Evolutionary conservation across 305 asterid species (phyloP), one percentile per base, ranked within the genome.

Genomic region (Fraxinus velutina): DNA sequence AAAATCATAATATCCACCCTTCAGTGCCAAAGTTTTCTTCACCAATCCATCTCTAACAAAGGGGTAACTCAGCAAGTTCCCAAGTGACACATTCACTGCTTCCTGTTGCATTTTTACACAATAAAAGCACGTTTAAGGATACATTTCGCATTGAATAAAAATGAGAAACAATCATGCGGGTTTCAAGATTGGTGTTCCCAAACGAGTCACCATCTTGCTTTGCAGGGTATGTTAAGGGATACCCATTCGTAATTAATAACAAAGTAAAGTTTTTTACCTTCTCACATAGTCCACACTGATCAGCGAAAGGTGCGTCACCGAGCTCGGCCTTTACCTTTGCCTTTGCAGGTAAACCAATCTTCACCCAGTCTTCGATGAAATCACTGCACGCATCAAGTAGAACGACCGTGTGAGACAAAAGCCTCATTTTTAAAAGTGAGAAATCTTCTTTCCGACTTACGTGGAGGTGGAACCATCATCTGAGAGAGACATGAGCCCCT

Each of bases 291-390:
- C 83, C 83, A 73, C 95, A 90, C 73, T 90, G 97, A 0, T 86
- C 90, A 3, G 84, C 88, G 22, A 89, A 89, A 57, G 90, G 42
- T 2, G 77, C 52, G 44, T 52, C 82, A 4, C 55, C 81, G 33
- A 79, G 37, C 4, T 85, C 86, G 17, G 98, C 81, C 42, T 83
- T 10, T 80, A 91, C 94, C 88, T 92, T 94, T 71, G 78, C 24
- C 91, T 88, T 92, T 73, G 97, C 99, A 2, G 97, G 97, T 47
- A 93, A 82, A 36, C 94, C 81, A 19, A 95, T 87, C 80, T 88
- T 91, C 83, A 95, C 97, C 99, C 99, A 95, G 47, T 92, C 92
- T 86, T 95, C 99, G 52, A 95, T 95, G 80, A 95, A 95, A 50
- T 91, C 96, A 79, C 98, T 95, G 87, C 19, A 6, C 8, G 3